Conservation (phyloP, 1,284 basidiomycete species). For the Polyporus tsugae region DNA sequence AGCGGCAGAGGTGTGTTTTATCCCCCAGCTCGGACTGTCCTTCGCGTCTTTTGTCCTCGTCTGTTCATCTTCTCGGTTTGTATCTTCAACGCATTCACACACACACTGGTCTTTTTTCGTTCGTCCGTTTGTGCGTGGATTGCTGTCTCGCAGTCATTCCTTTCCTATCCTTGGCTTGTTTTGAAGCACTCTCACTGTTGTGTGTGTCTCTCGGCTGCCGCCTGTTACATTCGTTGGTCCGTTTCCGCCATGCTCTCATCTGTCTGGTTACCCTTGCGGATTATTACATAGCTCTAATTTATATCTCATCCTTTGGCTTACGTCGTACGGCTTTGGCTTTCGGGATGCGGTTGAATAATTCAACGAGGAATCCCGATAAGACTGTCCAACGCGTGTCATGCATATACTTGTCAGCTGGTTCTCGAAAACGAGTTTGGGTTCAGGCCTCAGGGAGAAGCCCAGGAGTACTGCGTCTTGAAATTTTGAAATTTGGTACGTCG, state of each 20-base stretch:
- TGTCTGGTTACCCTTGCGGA: conserved; percentile 26
- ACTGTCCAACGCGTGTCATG: not conserved
- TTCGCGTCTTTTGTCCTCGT: not conserved
- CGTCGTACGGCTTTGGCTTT: not conserved
- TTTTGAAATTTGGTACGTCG: no score
- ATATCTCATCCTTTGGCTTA: conserved; percentile 19
- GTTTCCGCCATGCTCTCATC: conserved; percentile 22
- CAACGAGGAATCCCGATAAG: not conserved
- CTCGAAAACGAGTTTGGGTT: no score
- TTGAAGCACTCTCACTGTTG: conserved; percentile 3
- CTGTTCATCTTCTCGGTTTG: not conserved
- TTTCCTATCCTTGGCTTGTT: not conserved
- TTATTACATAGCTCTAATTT: conserved; percentile 30
- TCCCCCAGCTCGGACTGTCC: not conserved
- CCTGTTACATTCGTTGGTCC: conserved; percentile 6
- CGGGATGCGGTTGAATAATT: not conserved
- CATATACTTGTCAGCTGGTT: no score
- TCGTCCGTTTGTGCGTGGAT: not conserved
- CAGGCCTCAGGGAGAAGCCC: no score
- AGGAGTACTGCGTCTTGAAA: not conserved
- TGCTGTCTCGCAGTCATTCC: not conserved
- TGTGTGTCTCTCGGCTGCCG: not conserved
- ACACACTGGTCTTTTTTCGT: not conserved
- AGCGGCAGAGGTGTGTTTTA: not conserved
- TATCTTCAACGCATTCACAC: not conserved